Conservation (phyloP, 164 flowering plant species). For the Platanus orientalis region DNA sequence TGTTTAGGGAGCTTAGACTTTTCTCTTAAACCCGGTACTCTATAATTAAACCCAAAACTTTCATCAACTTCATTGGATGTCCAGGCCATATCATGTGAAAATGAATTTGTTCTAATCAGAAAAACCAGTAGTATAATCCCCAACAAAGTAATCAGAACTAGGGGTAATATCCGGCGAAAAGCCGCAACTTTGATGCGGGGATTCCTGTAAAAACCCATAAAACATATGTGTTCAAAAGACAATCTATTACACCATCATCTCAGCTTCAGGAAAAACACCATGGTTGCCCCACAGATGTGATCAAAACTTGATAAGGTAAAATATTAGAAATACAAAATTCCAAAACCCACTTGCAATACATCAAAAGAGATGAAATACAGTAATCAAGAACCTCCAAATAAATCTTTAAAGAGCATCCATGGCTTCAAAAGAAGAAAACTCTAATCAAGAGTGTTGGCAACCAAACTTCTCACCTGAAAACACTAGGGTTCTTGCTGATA, state of each 20-base stretch:
- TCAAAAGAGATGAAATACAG: constrained; percentile 1
- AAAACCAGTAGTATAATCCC: constrained; percentile 35
- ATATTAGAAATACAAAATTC: background rate
- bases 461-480: too few relatives aligned
- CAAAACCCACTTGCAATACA: constrained; percentile 7
- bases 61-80: constrained; percentile 18
- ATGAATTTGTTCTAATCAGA: constrained; percentile 31
- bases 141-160: constrained; percentile 37
- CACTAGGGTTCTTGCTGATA: too few relatives aligned
- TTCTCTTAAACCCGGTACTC: background rate
- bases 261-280: background rate
- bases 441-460: too few relatives aligned
- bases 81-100: constrained; percentile 10
- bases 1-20: constrained; percentile 42
- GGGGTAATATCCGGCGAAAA: constrained; percentile 38
- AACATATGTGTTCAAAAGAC: background rate
- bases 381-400: constrained; percentile 9
- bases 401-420: background rate
- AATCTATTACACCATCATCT: background rate
- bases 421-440: too few relatives aligned
- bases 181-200: constrained; percentile 36
- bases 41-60: background rate
- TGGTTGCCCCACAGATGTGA: background rate
- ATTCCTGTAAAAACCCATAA: constrained; percentile 51
- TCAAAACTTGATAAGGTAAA: background rate